Conservation (phyloP, 1,284 basidiomycete species). For the Gastroboletus turbinatus region DNA sequence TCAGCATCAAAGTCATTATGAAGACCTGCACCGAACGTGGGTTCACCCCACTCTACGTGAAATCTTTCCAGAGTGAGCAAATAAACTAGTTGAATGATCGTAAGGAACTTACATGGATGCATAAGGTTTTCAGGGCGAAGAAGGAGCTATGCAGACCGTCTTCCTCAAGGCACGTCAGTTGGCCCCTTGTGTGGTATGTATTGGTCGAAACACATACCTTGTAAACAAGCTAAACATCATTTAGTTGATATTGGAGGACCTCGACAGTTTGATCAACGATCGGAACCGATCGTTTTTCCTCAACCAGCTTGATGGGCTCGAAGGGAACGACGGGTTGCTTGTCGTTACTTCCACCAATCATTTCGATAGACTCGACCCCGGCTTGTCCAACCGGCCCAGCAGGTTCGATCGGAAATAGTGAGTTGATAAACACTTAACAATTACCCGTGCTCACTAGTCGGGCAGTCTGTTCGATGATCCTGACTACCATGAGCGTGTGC, state of each 20-base stretch:
- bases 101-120: background rate
- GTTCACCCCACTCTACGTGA: conserved; percentile 74
- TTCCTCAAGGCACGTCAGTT: conserved; percentile 67
- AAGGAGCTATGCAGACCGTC: conserved; percentile 59
- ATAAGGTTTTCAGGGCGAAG: conserved; percentile 63
- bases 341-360: conserved; percentile 84
- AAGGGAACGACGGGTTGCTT: conserved; percentile 75
- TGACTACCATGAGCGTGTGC: conserved; percentile 54
- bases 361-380: conserved; percentile 74
- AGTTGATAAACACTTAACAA: conserved; percentile 29
- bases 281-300: conserved; percentile 81
- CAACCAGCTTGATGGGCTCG: conserved; percentile 76
- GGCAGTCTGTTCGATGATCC: conserved; percentile 68
- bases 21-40: conserved; percentile 60
- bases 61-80: conserved; percentile 59
- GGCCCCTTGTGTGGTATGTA: conserved; percentile 66
- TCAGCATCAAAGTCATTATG: conserved; percentile 76
- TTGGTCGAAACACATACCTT: background rate
- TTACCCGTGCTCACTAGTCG: background rate
- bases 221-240: background rate
- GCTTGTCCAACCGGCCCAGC: conserved; percentile 72
- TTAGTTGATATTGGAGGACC: conserved; percentile 66
- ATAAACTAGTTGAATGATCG: background rate
- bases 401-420: conserved; percentile 85
- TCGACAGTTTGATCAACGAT: conserved; percentile 79